Conservation (phyloP, 2,329 filamentous ascomycete species). For the Fusarium piperis region DNA sequence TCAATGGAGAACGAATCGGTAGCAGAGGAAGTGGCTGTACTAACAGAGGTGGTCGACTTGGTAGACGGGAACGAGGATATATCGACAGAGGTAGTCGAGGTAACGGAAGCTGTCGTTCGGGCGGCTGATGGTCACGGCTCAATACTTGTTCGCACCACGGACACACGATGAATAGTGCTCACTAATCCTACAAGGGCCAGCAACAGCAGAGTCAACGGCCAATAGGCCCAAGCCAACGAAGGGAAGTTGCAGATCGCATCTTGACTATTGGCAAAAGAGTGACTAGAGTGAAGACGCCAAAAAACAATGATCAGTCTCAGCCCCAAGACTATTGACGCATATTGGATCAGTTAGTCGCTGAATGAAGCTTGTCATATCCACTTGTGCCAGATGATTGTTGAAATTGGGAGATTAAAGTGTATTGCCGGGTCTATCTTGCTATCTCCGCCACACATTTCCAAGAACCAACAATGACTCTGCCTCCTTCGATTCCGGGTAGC, state of each 20-base stretch:
- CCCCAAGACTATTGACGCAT: too few species aligned
- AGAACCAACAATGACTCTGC: too few species aligned
- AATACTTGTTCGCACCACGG: too few species aligned
- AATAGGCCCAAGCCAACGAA: not conserved
- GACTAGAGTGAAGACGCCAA: not conserved
- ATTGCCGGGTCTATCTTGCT: too few species aligned
- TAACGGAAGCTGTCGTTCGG: not conserved
- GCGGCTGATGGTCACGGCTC: too few species aligned
- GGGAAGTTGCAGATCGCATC: not conserved
- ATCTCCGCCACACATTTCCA: too few species aligned
- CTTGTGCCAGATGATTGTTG: too few species aligned
- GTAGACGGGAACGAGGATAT: not conserved
- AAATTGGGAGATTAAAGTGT: too few species aligned
- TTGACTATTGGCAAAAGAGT: not conserved
- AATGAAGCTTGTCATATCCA: too few species aligned
- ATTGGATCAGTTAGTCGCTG: too few species aligned
- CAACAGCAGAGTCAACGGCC: not conserved
- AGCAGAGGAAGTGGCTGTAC: not conserved
- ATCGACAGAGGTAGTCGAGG: not conserved
- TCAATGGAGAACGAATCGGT: not conserved
- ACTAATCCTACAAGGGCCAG: not conserved
- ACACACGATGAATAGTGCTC: not conserved
- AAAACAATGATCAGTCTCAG: too few species aligned
- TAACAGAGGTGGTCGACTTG: not conserved
- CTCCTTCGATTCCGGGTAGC: too few species aligned